Conservation (phyloP, 2,329 filamentous ascomycete genomes). For the Trichoderma atroviride region DNA sequence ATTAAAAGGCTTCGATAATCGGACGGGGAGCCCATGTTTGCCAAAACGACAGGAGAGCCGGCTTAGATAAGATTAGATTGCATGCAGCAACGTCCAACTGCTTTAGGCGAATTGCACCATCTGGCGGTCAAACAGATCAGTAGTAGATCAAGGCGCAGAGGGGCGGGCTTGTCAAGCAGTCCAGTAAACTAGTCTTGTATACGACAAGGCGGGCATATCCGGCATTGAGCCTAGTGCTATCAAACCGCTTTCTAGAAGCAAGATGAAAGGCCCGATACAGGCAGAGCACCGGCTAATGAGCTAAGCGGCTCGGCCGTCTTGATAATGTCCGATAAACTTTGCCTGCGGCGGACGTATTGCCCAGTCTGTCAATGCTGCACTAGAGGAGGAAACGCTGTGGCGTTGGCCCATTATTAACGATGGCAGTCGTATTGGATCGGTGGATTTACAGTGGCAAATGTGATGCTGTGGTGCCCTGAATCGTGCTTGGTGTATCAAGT, state of each 20-base stretch:
- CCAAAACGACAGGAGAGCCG: neutral
- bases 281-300: neutral
- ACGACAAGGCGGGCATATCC: neutral
- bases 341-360: neutral
- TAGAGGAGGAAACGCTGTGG: neutral
- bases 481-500: neutral
- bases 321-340: neutral
- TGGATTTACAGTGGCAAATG: neutral
- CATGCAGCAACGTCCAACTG: neutral
- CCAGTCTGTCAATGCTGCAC: neutral
- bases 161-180: neutral
- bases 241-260: neutral
- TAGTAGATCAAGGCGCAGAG: neutral
- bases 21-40: neutral
- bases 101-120: neutral
- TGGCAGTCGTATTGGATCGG: neutral
- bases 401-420: neutral
- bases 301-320: neutral
- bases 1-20: neutral
- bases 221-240: neutral
- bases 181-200: neutral
- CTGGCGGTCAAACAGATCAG: neutral
- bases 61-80: neutral
- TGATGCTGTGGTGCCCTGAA: neutral
- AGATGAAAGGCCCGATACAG: neutral